These are phyloP conservation scores for Cryphonectria japonica DNA, from an alignment of 2,329 filamentous ascomycete species.

Conservation along the genomic window DNA sequence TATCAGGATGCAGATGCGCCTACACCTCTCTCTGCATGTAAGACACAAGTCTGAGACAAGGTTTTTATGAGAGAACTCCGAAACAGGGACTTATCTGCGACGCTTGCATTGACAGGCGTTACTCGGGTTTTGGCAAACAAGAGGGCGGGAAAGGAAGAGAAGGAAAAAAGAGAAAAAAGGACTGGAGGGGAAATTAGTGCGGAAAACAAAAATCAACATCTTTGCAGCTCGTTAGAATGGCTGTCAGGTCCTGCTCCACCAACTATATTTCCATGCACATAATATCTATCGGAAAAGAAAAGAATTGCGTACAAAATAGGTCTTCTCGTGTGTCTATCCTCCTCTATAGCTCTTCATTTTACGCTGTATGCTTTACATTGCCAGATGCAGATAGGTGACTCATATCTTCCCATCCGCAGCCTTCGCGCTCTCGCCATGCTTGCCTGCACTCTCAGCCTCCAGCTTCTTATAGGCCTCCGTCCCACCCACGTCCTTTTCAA, in stretches of 20 bases:
- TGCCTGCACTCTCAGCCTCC: slow-evolving; percentile 41
- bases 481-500: slow-evolving; percentile 54
- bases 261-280: no score
- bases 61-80: no score
- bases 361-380: neutral
- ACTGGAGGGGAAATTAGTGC: neutral
- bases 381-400: neutral
- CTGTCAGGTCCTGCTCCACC: no score
- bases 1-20: no score
- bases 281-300: no score
- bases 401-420: slow-evolving; percentile 21
- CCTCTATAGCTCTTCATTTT: neutral
- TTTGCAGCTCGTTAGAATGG: slow-evolving; percentile 17
- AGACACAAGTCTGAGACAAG: no score
- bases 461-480: slow-evolving; percentile 62
- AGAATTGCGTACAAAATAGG: neutral
- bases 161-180: neutral
- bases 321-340: neutral
- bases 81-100: no score
- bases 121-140: no score
- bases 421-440: neutral
- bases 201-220: slow-evolving; percentile 42
- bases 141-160: neutral
- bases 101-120: no score
- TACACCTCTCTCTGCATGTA: no score